Conservation (phyloP, 352 stramenopile species). For the Globisporangium sylvaticum region DNA sequence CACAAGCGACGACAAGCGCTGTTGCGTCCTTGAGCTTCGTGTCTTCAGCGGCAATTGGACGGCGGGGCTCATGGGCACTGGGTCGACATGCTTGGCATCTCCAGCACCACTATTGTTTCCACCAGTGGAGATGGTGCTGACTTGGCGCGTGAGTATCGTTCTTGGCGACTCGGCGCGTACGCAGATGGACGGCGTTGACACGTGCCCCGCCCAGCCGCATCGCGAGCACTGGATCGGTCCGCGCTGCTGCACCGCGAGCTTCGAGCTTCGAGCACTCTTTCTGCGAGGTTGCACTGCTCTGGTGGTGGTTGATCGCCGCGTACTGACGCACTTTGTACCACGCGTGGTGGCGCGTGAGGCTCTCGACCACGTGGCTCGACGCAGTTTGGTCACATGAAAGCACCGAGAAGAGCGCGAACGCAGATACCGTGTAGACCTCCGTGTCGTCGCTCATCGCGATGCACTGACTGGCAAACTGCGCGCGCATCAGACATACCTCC, state of each 20-base stretch:
- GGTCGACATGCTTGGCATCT: not conserved
- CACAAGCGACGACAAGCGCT: not conserved
- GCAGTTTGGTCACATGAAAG: constrained; percentile 29
- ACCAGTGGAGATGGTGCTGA: not conserved
- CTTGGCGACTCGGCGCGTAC: constrained; percentile 13
- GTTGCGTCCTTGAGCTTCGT: not conserved
- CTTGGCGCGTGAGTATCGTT: not conserved
- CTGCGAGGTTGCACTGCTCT: constrained; percentile 17
- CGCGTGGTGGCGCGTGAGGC: constrained; percentile 33
- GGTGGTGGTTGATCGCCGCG: constrained; percentile 58
- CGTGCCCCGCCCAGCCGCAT: constrained; percentile 50
- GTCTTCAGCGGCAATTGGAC: not conserved
- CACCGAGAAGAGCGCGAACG: constrained; percentile 17
- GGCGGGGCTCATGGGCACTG: not conserved
- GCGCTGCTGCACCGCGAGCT: constrained; percentile 36
- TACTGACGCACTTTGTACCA: constrained; percentile 57
- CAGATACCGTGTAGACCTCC: constrained; percentile 36
- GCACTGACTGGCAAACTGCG: constrained; percentile 45
- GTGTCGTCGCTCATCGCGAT: constrained; percentile 30
- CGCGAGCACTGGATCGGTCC: constrained; percentile 50
- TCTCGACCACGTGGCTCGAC: constrained; percentile 33
- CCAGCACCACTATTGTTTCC: not conserved
- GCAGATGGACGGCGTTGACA: constrained; percentile 44
- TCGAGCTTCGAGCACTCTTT: constrained; percentile 33
- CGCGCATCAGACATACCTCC: constrained; percentile 23